phyloP scores from a whole-genome alignment of 2,329 filamentous ascomycete species.

The Colletotrichum zoysiae region DNA sequence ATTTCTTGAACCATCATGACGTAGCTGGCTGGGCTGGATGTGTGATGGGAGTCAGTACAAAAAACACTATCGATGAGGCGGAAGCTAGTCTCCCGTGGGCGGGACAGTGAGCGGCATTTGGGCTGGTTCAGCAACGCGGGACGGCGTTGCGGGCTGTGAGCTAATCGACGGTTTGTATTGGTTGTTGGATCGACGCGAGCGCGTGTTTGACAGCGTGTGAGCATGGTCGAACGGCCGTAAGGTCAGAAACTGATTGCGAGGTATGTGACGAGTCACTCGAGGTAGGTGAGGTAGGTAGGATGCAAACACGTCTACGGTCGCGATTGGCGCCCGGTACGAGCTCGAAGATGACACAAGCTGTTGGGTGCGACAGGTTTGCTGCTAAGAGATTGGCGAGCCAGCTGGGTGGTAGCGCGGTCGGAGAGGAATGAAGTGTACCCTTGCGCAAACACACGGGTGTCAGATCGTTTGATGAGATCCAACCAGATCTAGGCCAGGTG shows the following conservation, averaged over 20 bases:
- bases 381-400: slow-evolving; percentile 36
- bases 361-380: slow-evolving; percentile 32
- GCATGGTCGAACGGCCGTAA: slow-evolving; percentile 30
- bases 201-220: slow-evolving; percentile 28
- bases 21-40: slow-evolving; percentile 30
- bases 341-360: slow-evolving; percentile 17
- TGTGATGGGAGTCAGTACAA: slow-evolving; percentile 21
- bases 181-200: slow-evolving; percentile 15
- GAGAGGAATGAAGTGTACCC: slow-evolving; percentile 24
- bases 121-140: slow-evolving; percentile 26
- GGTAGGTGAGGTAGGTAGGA: not conserved
- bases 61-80: slow-evolving; percentile 27
- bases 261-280: slow-evolving; percentile 19
- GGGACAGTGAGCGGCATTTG: slow-evolving; percentile 16
- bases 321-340: slow-evolving; percentile 36
- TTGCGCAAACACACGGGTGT: slow-evolving; percentile 39
- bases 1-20: slow-evolving; percentile 38
- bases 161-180: slow-evolving; percentile 31
- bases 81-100: slow-evolving; percentile 22
- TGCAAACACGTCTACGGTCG: not conserved
- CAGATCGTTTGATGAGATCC: slow-evolving; percentile 42
- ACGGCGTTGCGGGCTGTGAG: slow-evolving; percentile 13
- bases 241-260: not conserved
- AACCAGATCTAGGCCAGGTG: slow-evolving; percentile 38
- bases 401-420: slow-evolving; percentile 30